phyloP scores from a whole-genome alignment of 202 grass and related monocot species.

The Cymbopogon flexuosus region DNA sequence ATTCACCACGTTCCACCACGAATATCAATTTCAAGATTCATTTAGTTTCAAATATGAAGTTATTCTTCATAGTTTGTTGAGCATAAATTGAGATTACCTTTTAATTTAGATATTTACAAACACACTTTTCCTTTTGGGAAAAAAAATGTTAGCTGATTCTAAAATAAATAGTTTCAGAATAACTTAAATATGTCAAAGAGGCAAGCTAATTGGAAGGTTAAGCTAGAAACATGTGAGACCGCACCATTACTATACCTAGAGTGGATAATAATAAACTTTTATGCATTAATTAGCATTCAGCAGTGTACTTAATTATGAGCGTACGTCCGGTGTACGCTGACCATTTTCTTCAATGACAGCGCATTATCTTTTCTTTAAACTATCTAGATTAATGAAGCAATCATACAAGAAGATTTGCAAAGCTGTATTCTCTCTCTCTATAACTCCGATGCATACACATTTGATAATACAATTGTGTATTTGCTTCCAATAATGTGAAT shows the following conservation, averaged over 20 bases:
- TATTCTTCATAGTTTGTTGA: background rate
- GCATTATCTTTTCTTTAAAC: background rate
- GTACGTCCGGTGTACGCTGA: background rate
- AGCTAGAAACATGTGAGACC: too few relatives aligned
- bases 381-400: background rate
- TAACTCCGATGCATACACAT: background rate
- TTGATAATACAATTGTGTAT: background rate
- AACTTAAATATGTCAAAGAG: too few relatives aligned
- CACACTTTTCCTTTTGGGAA: too few relatives aligned
- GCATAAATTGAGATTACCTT: too few relatives aligned
- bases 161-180: too few relatives aligned
- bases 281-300: background rate
- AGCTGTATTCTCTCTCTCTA: background rate
- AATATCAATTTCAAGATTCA: background rate
- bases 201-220: too few relatives aligned
- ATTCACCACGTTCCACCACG: background rate
- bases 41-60: background rate
- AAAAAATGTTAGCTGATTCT: too few relatives aligned
- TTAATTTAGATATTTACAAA: too few relatives aligned
- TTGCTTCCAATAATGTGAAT: background rate
- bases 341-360: background rate
- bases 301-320: background rate
- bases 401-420: background rate
- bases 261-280: background rate
- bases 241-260: too few relatives aligned